phyloP scores from a whole-genome alignment of 371 early-diverging fungal genomes.

The Mortierella sp. region DNA sequence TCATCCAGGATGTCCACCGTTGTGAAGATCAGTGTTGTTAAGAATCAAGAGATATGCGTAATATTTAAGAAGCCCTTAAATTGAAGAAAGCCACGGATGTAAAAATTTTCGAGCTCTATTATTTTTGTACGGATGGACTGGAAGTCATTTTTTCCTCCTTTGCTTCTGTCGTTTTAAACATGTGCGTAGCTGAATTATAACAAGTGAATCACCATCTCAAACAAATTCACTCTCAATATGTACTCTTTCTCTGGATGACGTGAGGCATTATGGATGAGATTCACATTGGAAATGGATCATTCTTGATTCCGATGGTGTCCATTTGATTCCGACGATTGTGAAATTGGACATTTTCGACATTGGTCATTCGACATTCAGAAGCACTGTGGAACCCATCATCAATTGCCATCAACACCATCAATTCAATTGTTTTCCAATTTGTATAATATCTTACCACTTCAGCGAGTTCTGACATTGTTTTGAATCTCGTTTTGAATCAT shows the following conservation, averaged over 20 bases:
- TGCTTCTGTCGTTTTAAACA: slow-evolving; percentile 54
- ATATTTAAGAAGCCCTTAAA: slow-evolving; percentile 21
- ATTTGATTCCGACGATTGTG: slow-evolving; percentile 5
- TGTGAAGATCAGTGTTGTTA: too few relatives aligned
- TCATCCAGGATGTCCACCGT: too few relatives aligned
- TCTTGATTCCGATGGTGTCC: background rate
- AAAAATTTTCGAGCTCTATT: slow-evolving; percentile 28
- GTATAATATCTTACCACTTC: background rate
- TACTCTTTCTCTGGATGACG: slow-evolving; percentile 6
- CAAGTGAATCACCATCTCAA: background rate
- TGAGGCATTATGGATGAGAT: slow-evolving; percentile 5
- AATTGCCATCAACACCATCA: slow-evolving; percentile 9
- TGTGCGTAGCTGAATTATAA: slow-evolving; percentile 35
- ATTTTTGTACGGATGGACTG: slow-evolving; percentile 19
- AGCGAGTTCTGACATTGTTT: slow-evolving; percentile 15
- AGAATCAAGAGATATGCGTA: background rate
- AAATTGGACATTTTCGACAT: slow-evolving; percentile 10
- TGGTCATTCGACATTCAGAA: slow-evolving; percentile 19
- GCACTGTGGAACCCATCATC: background rate
- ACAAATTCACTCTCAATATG: slow-evolving; percentile 5
- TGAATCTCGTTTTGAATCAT: slow-evolving; percentile 8
- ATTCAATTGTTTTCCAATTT: background rate
- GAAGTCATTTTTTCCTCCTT: slow-evolving; percentile 32
- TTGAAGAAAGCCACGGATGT: slow-evolving; percentile 25
- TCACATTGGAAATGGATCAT: slow-evolving; percentile 13